Evolutionary conservation across 2,329 filamentous ascomycete species (phyloP).

Genomic region (Sarocladiaceae sp.): DNA sequence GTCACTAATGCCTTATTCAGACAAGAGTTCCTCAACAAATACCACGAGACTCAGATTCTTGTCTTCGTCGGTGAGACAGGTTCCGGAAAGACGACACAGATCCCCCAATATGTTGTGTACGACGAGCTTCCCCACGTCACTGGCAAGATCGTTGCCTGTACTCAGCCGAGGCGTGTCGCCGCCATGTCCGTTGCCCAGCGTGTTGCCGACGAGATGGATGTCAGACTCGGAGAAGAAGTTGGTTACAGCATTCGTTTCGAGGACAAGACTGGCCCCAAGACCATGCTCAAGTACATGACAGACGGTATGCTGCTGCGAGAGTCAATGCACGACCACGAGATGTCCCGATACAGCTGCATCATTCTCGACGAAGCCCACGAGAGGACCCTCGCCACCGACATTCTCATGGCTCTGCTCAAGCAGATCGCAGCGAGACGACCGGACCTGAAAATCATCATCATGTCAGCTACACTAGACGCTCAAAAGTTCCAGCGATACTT

Average conservation of each 20-base stretch:
- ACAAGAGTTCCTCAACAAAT: slow-evolving; percentile 89
- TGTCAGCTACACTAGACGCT: slow-evolving; percentile 95
- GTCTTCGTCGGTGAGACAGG: slow-evolving; percentile 99
- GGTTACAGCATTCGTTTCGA: slow-evolving; percentile 99
- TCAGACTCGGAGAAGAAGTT: slow-evolving; percentile 86
- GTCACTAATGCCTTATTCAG: slow-evolving; percentile 32
- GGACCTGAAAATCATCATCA: slow-evolving; percentile 97
- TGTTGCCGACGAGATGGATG: slow-evolving; percentile 96
- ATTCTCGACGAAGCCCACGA: slow-evolving; percentile 99
- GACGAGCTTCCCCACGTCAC: slow-evolving; percentile 88
- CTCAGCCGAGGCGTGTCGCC: slow-evolving; percentile 93
- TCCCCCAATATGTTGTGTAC: slow-evolving; percentile 96
- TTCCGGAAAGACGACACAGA: slow-evolving; percentile 99
- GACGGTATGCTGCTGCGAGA: slow-evolving; percentile 97
- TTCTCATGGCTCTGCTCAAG: slow-evolving; percentile 94
- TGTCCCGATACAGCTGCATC: slow-evolving; percentile 92
- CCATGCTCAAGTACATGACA: slow-evolving; percentile 98
- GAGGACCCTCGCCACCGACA: slow-evolving; percentile 92
- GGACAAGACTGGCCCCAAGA: slow-evolving; percentile 84
- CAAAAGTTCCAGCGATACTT: slow-evolving; percentile 99
- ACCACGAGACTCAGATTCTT: slow-evolving; percentile 90
- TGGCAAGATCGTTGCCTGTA: slow-evolving; percentile 92
- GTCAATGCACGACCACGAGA: slow-evolving; percentile 91
- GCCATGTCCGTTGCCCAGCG: slow-evolving; percentile 98
- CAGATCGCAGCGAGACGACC: slow-evolving; percentile 76